These are phyloP conservation scores for Aspergillus sojae DNA, from an alignment of 2,329 filamentous ascomycete genomes.

Conservation along the genomic window DNA sequence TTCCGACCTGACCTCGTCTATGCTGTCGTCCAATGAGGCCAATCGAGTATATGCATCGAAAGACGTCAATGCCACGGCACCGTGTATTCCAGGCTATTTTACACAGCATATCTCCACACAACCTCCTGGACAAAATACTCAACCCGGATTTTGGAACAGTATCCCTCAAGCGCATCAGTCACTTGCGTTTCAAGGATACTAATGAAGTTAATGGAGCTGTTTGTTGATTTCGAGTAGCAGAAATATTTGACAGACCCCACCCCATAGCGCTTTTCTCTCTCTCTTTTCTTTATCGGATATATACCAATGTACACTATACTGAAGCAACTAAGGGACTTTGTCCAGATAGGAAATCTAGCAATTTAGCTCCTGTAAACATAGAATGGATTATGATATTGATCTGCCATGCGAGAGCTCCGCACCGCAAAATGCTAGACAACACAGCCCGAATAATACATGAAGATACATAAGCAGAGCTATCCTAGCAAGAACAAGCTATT, in stretches of 20 bases:
- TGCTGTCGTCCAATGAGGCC: conserved; percentile 15
- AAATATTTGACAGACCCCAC: not conserved
- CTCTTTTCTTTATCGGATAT: not conserved
- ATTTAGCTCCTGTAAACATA: not conserved
- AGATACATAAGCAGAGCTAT: not conserved
- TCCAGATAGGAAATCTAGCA: not conserved
- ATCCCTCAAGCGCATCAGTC: conserved; percentile 13
- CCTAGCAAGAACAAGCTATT: not conserved
- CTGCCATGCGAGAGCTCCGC: not conserved
- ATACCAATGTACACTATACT: not conserved
- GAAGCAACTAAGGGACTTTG: not conserved
- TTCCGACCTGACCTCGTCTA: conserved; percentile 16
- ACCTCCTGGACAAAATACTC: conserved; percentile 8
- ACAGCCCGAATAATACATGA: not conserved
- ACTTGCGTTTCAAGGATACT: conserved; percentile 20
- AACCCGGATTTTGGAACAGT: conserved; percentile 18
- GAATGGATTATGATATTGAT: not conserved
- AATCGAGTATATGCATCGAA: conserved; percentile 9
- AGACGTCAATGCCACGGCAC: conserved; percentile 8
- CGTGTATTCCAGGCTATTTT: conserved; percentile 23
- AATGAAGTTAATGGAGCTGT: not conserved
- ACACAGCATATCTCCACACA: conserved; percentile 18
- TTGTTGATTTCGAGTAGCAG: not conserved
- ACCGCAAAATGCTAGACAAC: not conserved
- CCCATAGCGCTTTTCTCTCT: not conserved